Conservation (phyloP, 2,329 filamentous ascomycete species). For the Xylaria sp. region DNA sequence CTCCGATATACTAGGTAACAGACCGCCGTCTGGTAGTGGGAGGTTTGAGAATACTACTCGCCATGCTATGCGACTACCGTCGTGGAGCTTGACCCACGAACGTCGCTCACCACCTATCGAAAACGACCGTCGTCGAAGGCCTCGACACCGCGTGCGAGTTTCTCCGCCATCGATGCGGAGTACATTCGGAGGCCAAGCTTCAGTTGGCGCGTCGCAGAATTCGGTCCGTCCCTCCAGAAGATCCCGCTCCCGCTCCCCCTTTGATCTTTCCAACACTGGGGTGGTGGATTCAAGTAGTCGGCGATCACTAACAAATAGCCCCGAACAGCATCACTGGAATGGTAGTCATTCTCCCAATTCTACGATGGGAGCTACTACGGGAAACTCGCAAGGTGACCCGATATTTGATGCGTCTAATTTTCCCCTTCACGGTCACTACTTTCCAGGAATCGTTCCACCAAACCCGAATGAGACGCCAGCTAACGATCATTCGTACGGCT, state of each 20-base stretch:
- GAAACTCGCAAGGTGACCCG: constrained; percentile 31
- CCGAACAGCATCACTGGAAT: constrained; percentile 40
- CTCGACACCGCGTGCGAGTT: constrained; percentile 46
- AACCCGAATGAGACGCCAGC: not conserved
- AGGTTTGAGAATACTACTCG: constrained; percentile 35
- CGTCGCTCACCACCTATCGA: constrained; percentile 49
- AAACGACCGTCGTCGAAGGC: constrained; percentile 48
- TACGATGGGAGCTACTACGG: constrained; percentile 34
- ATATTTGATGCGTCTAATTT: constrained; percentile 37
- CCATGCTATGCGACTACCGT: constrained; percentile 32
- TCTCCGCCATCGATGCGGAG: constrained; percentile 43
- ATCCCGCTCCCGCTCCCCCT: constrained; percentile 35
- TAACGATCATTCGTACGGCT: constrained; percentile 37
- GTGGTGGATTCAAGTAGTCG: constrained; percentile 18
- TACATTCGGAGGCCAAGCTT: constrained; percentile 34
- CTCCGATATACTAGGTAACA: constrained; percentile 17
- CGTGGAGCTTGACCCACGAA: constrained; percentile 39
- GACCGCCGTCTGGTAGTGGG: constrained; percentile 27
- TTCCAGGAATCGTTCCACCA: constrained; percentile 19
- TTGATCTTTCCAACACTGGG: constrained; percentile 24
- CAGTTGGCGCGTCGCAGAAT: constrained; percentile 40
- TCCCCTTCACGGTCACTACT: constrained; percentile 39
- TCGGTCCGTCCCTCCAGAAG: constrained; percentile 43
- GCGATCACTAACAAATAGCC: constrained; percentile 37
- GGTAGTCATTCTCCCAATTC: constrained; percentile 33